A percentile compares a stretch with the other conserved stretches of the same genome.
phyloP scores from a whole-genome alignment of 78 protist genomes.

The Emiliania huxleyi region DNA sequence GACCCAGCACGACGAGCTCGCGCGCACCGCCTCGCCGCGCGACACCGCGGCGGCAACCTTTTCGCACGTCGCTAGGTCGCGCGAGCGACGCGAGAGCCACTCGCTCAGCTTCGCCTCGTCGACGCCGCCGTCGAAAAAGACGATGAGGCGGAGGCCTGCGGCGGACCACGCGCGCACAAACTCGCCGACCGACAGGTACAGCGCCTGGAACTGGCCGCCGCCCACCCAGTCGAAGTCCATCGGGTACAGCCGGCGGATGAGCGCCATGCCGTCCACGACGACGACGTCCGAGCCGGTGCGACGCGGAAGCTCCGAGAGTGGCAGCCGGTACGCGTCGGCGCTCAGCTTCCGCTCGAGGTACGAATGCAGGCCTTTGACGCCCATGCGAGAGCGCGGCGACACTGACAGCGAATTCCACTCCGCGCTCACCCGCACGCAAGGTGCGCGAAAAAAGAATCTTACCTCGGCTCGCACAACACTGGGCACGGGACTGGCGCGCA shows the following conservation, averaged over 20 bases:
- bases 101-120: not conserved
- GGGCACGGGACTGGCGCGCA: too few relatives aligned
- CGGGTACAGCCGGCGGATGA: not conserved
- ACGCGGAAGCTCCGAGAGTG: not conserved
- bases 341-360: not conserved
- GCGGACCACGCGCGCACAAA: not conserved
- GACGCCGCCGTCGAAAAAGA: conserved; percentile 9
- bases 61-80: not conserved
- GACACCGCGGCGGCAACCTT: not conserved
- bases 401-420: too few relatives aligned
- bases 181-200: not conserved
- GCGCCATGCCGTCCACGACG: conserved; percentile 4
- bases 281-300: not conserved
- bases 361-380: not conserved
- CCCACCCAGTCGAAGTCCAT: not conserved
- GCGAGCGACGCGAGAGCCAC: not conserved
- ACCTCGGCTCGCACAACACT: too few relatives aligned
- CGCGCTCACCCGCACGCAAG: too few relatives aligned
- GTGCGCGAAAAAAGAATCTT: too few relatives aligned
- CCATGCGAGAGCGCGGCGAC: too few relatives aligned
- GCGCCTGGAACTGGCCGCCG: conserved; percentile 1
- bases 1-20: not conserved
- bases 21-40: not conserved
- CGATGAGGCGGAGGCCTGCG: not conserved
- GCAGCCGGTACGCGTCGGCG: not conserved